Evolutionary conservation across 306 rosid genomes (phyloP), one percentile per base, ranked within the genome.

Genomic region (Citrullus mucosospermus): DNA sequence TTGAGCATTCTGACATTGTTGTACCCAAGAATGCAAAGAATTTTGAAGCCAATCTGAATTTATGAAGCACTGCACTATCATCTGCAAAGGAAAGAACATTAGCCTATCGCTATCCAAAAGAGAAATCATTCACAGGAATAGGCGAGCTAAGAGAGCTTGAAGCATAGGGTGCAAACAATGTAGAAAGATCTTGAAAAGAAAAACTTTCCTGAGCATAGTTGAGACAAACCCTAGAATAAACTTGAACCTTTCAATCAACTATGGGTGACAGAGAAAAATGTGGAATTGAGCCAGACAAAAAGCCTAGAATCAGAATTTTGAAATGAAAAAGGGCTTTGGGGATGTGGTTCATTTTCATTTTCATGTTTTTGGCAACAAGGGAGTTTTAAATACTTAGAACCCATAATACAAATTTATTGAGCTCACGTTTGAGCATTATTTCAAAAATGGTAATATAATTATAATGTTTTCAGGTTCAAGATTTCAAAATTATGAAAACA

Each of bases 1-100:
- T 73, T 82, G 79, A n/a, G 93, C 90, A 83, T 79, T 89, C 81
- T 88, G 92, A 81, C 99, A 91, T 68, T 86, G 83, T 53, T 87
- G 93, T 69, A 78, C 77, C 99, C 99, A 96, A 76, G 91, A 86
- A 66, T 81, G 84, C 81, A 82, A 88, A 61, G 98, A 88, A 70
- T 88, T 82, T 4, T 77, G 86, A 72, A 87, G 82, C 99, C 99
- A 95, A 39, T 89, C 85, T 48, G 87, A 86, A 85, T 89, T 91
- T 71, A 91, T 79, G 84, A 90, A 91, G 77, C 71, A 73, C 82
- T 25, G 88, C 73, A 81, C 81, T 81, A 96, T 91, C 92, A 93
- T 91, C 99, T 96, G 93, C 38, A 65, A 41, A 84, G 55, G 82
- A 70, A 44, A 80, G 80, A 57, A 44, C 13, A 68, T 70, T 74